Evolutionary conservation across 371 early-diverging fungal species (phyloP).

Genomic region (Catenaria anguillulae): DNA sequence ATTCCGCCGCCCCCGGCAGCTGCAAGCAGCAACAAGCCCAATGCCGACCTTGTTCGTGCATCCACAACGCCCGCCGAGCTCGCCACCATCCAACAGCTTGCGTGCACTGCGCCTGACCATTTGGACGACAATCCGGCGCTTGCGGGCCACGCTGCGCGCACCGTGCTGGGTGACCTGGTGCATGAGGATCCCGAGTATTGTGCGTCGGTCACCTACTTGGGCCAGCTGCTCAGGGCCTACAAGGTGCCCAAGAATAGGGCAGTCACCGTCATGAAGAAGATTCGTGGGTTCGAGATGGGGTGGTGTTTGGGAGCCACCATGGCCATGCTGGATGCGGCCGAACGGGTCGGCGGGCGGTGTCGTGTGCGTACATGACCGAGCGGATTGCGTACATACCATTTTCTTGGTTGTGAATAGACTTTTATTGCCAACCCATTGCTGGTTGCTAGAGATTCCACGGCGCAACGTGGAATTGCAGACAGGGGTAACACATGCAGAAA

Average conservation of each 20-base stretch:
- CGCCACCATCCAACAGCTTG: background rate
- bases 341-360: background rate
- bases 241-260: conserved; percentile 53
- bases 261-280: conserved; percentile 74
- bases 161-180: conserved; percentile 8
- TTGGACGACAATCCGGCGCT: background rate
- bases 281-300: conserved; percentile 79
- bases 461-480: too few species aligned
- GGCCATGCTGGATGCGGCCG: conserved; percentile 11
- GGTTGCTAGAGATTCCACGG: too few species aligned
- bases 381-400: too few species aligned
- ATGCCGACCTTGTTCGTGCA: too few species aligned
- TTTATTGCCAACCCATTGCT: too few species aligned
- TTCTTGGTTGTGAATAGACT: too few species aligned
- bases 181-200: conserved; percentile 53
- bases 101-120: background rate
- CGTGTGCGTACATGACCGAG: too few species aligned
- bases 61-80: background rate
- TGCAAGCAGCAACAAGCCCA: background rate
- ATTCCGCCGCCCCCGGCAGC: background rate
- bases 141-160: background rate
- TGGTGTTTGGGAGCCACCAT: conserved; percentile 92
- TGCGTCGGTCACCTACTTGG: conserved; percentile 71
- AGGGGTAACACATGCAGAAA: too few species aligned
- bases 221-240: conserved; percentile 68